Percentiles rank a stretch among this genome's conserved stretches.
phyloP scores from a whole-genome alignment of 2,329 filamentous ascomycete genomes.

The Amesomyces nigricolor region DNA sequence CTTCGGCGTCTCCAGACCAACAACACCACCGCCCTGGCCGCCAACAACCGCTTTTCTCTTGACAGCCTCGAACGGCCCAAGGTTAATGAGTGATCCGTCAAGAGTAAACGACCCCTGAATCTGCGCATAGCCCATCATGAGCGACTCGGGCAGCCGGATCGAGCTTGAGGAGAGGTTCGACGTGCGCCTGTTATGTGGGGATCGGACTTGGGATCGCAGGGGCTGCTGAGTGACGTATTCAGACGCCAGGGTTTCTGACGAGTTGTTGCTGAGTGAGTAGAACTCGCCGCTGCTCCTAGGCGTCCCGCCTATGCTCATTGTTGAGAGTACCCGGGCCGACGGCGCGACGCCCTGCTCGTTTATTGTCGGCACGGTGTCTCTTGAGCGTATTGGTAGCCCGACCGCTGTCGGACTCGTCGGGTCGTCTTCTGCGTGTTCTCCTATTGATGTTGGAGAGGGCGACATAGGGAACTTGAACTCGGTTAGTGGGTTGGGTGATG shows the following conservation, averaged over 20 bases:
- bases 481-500: slow-evolving; percentile 41
- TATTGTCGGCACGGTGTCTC: slow-evolving; percentile 44
- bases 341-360: slow-evolving; percentile 54
- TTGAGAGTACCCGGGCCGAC: slow-evolving; percentile 66
- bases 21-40: slow-evolving; percentile 78
- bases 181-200: slow-evolving; percentile 43
- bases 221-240: slow-evolving; percentile 65
- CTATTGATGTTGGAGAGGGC: slow-evolving; percentile 36
- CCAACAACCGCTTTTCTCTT: slow-evolving; percentile 90
- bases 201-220: slow-evolving; percentile 33
- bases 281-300: slow-evolving; percentile 91
- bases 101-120: slow-evolving; percentile 87
- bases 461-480: slow-evolving; percentile 54
- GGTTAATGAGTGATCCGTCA: slow-evolving; percentile 85
- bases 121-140: slow-evolving; percentile 98
- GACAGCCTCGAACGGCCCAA: slow-evolving; percentile 87
- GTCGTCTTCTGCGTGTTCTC: slow-evolving; percentile 32
- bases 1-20: slow-evolving; percentile 70
- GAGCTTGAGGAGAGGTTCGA: slow-evolving; percentile 41
- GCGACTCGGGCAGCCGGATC: slow-evolving; percentile 58
- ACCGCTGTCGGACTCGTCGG: slow-evolving; percentile 37
- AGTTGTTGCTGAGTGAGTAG: slow-evolving; percentile 91
- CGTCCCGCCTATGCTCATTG: slow-evolving; percentile 70
- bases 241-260: slow-evolving; percentile 84
- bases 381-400: slow-evolving; percentile 39